Evolutionary conservation across 2,329 filamentous ascomycete species (phyloP), one percentile per base, ranked within the genome.

Genomic region (Aspergillus alliaceus): DNA sequence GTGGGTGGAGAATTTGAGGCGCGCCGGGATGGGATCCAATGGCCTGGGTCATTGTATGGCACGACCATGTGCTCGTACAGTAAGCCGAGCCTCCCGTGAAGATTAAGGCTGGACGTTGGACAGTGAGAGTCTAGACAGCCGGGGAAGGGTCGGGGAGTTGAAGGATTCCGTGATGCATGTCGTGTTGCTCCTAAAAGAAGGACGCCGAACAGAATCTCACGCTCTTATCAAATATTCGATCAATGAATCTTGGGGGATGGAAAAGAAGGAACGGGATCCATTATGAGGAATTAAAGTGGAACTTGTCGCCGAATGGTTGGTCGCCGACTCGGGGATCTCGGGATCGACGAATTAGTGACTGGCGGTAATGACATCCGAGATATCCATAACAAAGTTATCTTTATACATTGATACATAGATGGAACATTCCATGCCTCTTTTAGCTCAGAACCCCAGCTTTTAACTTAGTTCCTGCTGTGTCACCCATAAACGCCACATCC

Each of bases 311-410:
- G 39, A 47, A 18, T 27, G 32, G 18, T 40, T 63, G 61, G 61
- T 64, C 61, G 52, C 61, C 61, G 61, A 64, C 12, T 62, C 61
- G 61, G 61, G 59, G 58, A 59, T 60, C 61, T 60, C 56, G 59
- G 58, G 54, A 56, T 56, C 51, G 51, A 48, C 44, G n/a, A 48
- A 51, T 47, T n/a, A n/a, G n/a, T n/a, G n/a, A n/a, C n/a, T n/a
- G n/a, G n/a, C n/a, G n/a, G n/a, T n/a, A n/a, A n/a, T n/a, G n/a
- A n/a, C n/a, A n/a, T n/a, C n/a, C n/a, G n/a, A n/a, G n/a, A n/a
- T n/a, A n/a, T n/a, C n/a, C n/a, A n/a, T n/a, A n/a, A n/a, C n/a
- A n/a, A n/a, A n/a, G n/a, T n/a, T n/a, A n/a, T n/a, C n/a, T n/a
- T n/a, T n/a, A n/a, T n/a, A n/a, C n/a, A n/a, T n/a, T n/a, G n/a